Evolutionary conservation across 2,329 filamentous ascomycete genomes (phyloP).

Genomic region (Sporothrix brunneoviolacea): DNA sequence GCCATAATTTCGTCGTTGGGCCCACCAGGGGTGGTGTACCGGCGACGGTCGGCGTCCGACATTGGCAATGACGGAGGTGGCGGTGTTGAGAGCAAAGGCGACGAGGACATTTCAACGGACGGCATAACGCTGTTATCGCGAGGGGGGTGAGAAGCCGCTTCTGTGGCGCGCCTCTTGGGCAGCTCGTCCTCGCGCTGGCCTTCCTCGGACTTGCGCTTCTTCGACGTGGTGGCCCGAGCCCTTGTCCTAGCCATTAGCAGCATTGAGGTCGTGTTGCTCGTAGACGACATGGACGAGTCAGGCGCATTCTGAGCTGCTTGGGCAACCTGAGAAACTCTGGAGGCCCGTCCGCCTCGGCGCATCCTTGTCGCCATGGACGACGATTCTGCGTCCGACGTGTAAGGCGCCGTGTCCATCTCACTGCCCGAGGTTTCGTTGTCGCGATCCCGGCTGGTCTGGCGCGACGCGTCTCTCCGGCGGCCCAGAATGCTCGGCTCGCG

Average conservation of each 20-base stretch:
- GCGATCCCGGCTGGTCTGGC: conserved; percentile 27
- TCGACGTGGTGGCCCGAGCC: neutral
- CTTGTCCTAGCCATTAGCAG: conserved; percentile 11
- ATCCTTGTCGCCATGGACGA: neutral
- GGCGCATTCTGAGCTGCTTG: neutral
- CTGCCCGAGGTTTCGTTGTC: conserved; percentile 17
- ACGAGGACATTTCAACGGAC: conserved; percentile 28
- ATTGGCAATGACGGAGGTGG: conserved; percentile 2
- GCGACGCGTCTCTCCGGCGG: conserved; percentile 32
- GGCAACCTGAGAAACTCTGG: neutral
- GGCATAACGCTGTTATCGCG: conserved; percentile 19
- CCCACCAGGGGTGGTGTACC: conserved; percentile 34
- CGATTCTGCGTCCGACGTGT: conserved; percentile 11
- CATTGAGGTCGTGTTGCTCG: conserved; percentile 13
- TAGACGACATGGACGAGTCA: conserved; percentile 9
- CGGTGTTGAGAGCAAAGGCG: conserved; percentile 26
- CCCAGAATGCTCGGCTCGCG: conserved; percentile 58
- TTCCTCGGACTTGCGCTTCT: conserved; percentile 20
- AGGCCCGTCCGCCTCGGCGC: neutral
- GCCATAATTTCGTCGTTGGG: conserved; percentile 38
- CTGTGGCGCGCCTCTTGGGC: conserved; percentile 13
- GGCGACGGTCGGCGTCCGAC: conserved; percentile 17
- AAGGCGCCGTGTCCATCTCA: conserved; percentile 11
- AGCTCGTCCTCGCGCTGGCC: conserved; percentile 12
- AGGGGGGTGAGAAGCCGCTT: neutral